phyloP scores from a whole-genome alignment of 371 early-diverging fungal genomes.

The Agmasoma carcini region DNA sequence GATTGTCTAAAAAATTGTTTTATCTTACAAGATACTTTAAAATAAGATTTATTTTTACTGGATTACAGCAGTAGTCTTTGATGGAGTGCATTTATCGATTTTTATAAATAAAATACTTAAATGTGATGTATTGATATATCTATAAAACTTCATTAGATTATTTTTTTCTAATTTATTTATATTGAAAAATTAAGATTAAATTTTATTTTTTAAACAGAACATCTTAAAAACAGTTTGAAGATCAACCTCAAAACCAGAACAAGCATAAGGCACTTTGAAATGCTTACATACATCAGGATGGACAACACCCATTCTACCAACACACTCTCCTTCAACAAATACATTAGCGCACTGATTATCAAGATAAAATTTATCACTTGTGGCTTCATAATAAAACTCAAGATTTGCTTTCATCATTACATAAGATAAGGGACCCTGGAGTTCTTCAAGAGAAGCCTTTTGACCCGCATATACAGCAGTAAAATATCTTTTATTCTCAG shows the following conservation, averaged over 20 bases:
- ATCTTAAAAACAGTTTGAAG: conserved; percentile 25
- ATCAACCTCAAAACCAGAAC: conserved; percentile 40
- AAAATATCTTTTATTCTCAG: conserved; percentile 74
- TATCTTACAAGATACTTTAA: too few species aligned
- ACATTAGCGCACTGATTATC: conserved; percentile 29
- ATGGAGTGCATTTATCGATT: too few species aligned
- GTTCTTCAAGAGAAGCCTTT: conserved; percentile 70
- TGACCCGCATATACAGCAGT: conserved; percentile 71
- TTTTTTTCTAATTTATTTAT: too few species aligned
- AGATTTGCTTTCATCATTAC: conserved; percentile 22
- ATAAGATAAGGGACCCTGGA: conserved; percentile 33
- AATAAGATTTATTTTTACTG: too few species aligned
- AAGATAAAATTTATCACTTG: conserved; percentile 1
- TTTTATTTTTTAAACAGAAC: too few species aligned
- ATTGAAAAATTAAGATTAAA: too few species aligned
- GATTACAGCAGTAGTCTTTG: too few species aligned
- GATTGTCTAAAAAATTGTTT: too few species aligned
- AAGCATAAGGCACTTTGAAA: conserved; percentile 34
- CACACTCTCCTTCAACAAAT: not conserved
- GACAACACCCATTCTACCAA: conserved; percentile 37
- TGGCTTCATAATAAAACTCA: conserved; percentile 5
- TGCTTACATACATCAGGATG: conserved; percentile 13
- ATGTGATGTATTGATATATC: too few species aligned
- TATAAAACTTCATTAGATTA: too few species aligned
- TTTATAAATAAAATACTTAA: too few species aligned